These are phyloP conservation scores for Cytospora paraplurivora DNA, from an alignment of 2,329 filamentous ascomycete species.

Conservation along the genomic window DNA sequence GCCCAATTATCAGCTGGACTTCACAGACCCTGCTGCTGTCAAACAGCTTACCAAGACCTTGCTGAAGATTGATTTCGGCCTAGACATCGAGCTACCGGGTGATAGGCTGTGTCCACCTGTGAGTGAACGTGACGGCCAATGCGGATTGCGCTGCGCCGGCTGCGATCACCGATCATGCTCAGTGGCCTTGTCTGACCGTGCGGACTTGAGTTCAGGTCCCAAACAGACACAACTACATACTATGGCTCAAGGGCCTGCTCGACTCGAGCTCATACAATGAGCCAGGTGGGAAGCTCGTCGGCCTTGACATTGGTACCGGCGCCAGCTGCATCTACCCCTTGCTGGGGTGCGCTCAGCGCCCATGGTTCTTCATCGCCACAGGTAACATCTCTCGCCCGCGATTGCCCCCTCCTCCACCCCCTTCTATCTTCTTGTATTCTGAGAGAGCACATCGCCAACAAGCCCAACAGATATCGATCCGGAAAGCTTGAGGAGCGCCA, in stretches of 20 bases:
- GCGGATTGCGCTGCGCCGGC: background rate
- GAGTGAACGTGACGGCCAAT: slow-evolving; percentile 38
- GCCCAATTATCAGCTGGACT: slow-evolving; percentile 65
- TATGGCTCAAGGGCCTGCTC: slow-evolving; percentile 83
- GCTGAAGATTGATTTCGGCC: slow-evolving; percentile 72
- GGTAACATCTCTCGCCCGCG: slow-evolving; percentile 35
- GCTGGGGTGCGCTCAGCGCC: slow-evolving; percentile 69
- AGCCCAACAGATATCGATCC: slow-evolving; percentile 67
- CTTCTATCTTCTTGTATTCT: background rate
- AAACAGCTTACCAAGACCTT: slow-evolving; percentile 81
- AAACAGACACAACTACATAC: slow-evolving; percentile 81
- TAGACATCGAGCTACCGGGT: slow-evolving; percentile 70
- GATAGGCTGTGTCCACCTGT: slow-evolving; percentile 88
- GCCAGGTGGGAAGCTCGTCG: slow-evolving; percentile 56
- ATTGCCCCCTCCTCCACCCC: background rate
- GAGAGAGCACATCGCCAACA: slow-evolving; percentile 9
- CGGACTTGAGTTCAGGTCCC: slow-evolving; percentile 47
- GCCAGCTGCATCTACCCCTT: slow-evolving; percentile 91
- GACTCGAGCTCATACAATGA: slow-evolving; percentile 66
- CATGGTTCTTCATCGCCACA: slow-evolving; percentile 75
- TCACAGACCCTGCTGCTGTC: slow-evolving; percentile 74
- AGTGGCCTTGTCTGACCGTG: slow-evolving; percentile 12
- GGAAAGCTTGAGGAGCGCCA: slow-evolving; percentile 67
- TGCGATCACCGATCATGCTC: background rate
- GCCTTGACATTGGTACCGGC: slow-evolving; percentile 87